Conservation (phyloP, 2,329 filamentous ascomycete species). For the Teratosphaeria destructans region DNA sequence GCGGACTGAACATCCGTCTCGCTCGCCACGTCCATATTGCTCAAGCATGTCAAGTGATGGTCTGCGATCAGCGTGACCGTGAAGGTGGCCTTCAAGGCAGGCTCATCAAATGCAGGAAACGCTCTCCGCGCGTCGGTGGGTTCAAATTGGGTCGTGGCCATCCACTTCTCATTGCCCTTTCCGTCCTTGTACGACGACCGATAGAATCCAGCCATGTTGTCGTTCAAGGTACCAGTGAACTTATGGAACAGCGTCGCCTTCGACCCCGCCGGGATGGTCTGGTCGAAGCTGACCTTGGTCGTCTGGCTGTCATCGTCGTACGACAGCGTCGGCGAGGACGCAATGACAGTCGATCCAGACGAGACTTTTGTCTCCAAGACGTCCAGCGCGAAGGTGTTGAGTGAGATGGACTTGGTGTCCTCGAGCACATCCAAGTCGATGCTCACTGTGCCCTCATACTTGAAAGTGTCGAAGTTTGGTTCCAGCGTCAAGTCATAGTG, state of each 20-base stretch:
- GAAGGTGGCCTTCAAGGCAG: constrained; percentile 84
- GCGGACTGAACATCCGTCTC: constrained; percentile 62
- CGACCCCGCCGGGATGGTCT: constrained; percentile 60
- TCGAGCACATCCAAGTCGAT: constrained; percentile 84
- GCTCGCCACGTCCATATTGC: constrained; percentile 89
- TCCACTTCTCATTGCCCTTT: constrained; percentile 67
- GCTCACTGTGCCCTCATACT: constrained; percentile 71
- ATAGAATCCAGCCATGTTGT: constrained; percentile 97
- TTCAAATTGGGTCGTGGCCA: constrained; percentile 94
- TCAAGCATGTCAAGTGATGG: constrained; percentile 80
- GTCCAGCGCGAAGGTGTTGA: constrained; percentile 80
- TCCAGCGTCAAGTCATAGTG: constrained; percentile 91
- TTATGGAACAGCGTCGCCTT: constrained; percentile 69
- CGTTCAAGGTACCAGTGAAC: constrained; percentile 73
- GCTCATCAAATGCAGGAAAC: constrained; percentile 95
- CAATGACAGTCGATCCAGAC: constrained; percentile 45
- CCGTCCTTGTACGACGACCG: constrained; percentile 81
- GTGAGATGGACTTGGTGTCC: constrained; percentile 72
- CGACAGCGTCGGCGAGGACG: constrained; percentile 55
- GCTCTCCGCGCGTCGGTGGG: constrained; percentile 85
- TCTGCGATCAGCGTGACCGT: constrained; percentile 85
- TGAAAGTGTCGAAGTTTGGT: constrained; percentile 79
- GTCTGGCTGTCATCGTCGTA: constrained; percentile 73
- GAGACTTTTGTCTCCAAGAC: constrained; percentile 65
- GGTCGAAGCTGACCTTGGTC: constrained; percentile 68